These are phyloP conservation scores for Nannochloropsis oceanica DNA, from an alignment of 108 stramenopile species.

Conservation along the genomic window DNA sequence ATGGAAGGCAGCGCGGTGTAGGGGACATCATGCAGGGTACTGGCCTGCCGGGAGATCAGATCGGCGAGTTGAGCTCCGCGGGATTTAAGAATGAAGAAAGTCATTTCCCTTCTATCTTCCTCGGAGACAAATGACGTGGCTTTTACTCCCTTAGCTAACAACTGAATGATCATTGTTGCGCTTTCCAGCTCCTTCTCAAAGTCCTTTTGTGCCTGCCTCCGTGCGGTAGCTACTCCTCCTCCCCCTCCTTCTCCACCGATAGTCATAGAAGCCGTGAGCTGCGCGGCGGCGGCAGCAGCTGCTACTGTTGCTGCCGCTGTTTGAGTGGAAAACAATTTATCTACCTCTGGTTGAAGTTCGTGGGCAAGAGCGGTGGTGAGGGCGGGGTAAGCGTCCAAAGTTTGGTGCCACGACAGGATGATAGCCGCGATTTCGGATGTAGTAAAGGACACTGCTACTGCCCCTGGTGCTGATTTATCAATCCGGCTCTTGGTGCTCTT, in stretches of 20 bases:
- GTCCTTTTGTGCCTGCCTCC: neutral
- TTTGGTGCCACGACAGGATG: neutral
- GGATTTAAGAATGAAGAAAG: neutral
- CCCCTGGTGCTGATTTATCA: too few relatives aligned
- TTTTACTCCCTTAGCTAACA: neutral
- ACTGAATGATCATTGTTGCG: neutral
- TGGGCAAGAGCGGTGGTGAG: neutral
- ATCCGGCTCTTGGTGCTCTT: too few relatives aligned
- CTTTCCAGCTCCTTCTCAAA: neutral
- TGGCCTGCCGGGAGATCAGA: neutral
- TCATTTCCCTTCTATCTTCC: neutral
- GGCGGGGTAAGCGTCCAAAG: neutral
- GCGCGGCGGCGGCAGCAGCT: neutral
- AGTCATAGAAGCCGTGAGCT: neutral
- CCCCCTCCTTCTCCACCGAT: neutral
- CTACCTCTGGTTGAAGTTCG: neutral
- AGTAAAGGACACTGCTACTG: too few relatives aligned
- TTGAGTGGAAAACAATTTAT: neutral
- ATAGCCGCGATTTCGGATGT: too few relatives aligned
- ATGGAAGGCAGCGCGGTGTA: neutral
- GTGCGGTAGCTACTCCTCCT: neutral
- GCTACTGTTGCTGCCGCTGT: neutral
- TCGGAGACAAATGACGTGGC: neutral
- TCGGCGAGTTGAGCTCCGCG: neutral
- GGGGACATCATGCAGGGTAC: neutral